phyloP scores from a whole-genome alignment of 108 stramenopile species.

The Nitzschia sp. region DNA sequence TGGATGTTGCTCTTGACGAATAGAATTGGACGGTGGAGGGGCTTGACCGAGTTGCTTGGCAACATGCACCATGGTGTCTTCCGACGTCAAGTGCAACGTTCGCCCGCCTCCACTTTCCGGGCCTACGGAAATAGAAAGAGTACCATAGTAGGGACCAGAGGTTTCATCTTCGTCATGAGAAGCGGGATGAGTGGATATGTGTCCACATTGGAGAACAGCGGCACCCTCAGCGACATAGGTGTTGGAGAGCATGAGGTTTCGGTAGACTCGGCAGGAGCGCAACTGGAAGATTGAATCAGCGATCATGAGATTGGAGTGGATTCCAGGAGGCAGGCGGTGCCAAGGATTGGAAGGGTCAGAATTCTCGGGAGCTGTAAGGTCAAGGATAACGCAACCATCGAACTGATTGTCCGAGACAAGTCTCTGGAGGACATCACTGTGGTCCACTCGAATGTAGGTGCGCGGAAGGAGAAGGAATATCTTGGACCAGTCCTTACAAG shows the following conservation, averaged over 20 bases:
- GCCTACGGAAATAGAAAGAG: conserved; percentile 62
- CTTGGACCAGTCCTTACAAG: conserved; percentile 45
- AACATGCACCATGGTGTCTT: conserved; percentile 68
- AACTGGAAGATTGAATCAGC: conserved; percentile 51
- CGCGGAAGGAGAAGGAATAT: conserved; percentile 21
- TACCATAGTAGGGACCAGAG: too few relatives aligned
- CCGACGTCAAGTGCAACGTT: conserved; percentile 37
- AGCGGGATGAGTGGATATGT: conserved; percentile 23
- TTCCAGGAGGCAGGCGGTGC: conserved; percentile 35
- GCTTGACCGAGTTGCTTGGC: conserved; percentile 40
- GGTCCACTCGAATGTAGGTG: neutral
- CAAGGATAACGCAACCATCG: conserved; percentile 45
- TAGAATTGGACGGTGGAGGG: neutral
- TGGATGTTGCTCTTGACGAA: neutral
- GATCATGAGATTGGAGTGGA: conserved; percentile 59
- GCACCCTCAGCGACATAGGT: conserved; percentile 60
- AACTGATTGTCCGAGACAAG: conserved; percentile 50
- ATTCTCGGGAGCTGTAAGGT: conserved; percentile 15
- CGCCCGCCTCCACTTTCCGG: conserved; percentile 81
- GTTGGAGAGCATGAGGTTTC: conserved; percentile 54
- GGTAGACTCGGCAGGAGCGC: conserved; percentile 53
- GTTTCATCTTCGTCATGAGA: too few relatives aligned
- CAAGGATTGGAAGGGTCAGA: neutral
- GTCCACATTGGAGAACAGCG: conserved; percentile 60
- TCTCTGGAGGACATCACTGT: conserved; percentile 25